These are phyloP conservation scores for Xylaria bambusicola DNA, from an alignment of 495 filamentous ascomycete genomes.

Conservation along the genomic window DNA sequence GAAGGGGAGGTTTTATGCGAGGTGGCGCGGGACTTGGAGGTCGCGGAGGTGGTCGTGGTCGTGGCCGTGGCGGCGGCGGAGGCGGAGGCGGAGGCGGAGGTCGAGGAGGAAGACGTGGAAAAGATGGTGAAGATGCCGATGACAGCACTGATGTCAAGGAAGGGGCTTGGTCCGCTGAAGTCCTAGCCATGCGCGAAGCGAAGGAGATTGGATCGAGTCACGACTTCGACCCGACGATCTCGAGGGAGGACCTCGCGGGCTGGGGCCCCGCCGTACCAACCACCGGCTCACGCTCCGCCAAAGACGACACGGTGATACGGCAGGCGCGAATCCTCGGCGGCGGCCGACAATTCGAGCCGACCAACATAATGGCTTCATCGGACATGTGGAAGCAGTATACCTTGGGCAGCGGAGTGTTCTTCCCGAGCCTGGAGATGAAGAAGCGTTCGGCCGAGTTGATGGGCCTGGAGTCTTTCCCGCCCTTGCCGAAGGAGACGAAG, in stretches of 20 bases:
- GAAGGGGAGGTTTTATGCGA: slow-evolving; percentile 6
- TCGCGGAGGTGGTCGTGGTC: neutral
- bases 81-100: slow-evolving; percentile 8
- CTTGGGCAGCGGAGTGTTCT: slow-evolving; percentile 21
- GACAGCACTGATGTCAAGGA: neutral
- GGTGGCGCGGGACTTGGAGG: neutral
- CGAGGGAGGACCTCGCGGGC: slow-evolving; percentile 23
- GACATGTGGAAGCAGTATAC: slow-evolving; percentile 10
- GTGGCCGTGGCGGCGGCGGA: slow-evolving; percentile 10
- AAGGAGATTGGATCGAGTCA: slow-evolving; percentile 16
- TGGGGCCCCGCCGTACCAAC: slow-evolving; percentile 23
- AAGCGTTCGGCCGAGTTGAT: slow-evolving; percentile 13
- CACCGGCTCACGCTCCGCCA: slow-evolving; percentile 16
- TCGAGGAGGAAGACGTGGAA: neutral
- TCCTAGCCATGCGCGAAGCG: slow-evolving; percentile 20
- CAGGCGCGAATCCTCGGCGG: slow-evolving; percentile 30
- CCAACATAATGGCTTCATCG: neutral
- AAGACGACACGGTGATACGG: slow-evolving; percentile 26
- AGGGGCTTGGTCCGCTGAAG: neutral
- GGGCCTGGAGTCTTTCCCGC: slow-evolving; percentile 19
- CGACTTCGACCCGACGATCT: slow-evolving; percentile 23
- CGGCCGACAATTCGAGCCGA: slow-evolving; percentile 21
- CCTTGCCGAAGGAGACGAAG: slow-evolving; percentile 32
- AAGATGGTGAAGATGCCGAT: neutral
- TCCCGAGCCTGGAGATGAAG: slow-evolving; percentile 20